phyloP scores from a whole-genome alignment of 2,329 filamentous ascomycete species.

The Leptographium lundbergii region DNA sequence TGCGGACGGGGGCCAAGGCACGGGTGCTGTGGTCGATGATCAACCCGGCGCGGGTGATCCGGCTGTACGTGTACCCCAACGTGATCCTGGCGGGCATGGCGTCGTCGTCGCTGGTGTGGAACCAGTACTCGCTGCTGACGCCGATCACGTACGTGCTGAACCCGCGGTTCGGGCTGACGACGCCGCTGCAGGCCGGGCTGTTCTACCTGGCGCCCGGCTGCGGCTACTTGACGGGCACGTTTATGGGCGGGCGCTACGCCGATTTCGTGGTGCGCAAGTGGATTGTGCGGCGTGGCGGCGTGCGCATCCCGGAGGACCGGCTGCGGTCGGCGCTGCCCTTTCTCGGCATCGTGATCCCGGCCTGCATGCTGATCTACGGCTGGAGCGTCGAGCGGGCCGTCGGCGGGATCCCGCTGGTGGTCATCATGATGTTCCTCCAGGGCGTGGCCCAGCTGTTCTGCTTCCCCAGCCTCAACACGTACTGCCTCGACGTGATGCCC shows the following conservation, averaged over 20 bases:
- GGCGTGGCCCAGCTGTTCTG: conserved; percentile 58
- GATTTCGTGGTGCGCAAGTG: conserved; percentile 51
- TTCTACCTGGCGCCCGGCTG: conserved; percentile 60
- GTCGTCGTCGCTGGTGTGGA: conserved; percentile 52
- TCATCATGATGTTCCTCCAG: conserved; percentile 56
- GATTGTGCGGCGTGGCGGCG: conserved; percentile 38
- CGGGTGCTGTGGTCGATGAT: conserved; percentile 44
- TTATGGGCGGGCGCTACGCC: conserved; percentile 56
- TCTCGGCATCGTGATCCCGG: conserved; percentile 46
- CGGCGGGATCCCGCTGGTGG: conserved; percentile 37
- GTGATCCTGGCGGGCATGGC: conserved; percentile 45
- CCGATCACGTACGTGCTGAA: conserved; percentile 60
- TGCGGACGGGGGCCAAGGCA: conserved; percentile 28
- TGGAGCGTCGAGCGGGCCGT: conserved; percentile 32
- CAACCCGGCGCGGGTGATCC: conserved; percentile 45
- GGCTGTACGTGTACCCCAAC: conserved; percentile 52
- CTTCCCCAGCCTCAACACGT: conserved; percentile 57
- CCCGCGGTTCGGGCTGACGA: conserved; percentile 51
- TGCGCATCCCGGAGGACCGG: conserved; percentile 57
- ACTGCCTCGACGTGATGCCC: conserved; percentile 75
- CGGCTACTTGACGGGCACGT: conserved; percentile 53
- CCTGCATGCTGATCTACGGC: conserved; percentile 34
- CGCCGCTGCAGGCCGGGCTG: conserved; percentile 50
- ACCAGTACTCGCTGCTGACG: conserved; percentile 57
- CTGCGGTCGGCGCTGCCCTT: conserved; percentile 48